Conservation (phyloP, 2,329 filamentous ascomycete genomes). For the Mycosphaerelloides madeirae region DNA sequence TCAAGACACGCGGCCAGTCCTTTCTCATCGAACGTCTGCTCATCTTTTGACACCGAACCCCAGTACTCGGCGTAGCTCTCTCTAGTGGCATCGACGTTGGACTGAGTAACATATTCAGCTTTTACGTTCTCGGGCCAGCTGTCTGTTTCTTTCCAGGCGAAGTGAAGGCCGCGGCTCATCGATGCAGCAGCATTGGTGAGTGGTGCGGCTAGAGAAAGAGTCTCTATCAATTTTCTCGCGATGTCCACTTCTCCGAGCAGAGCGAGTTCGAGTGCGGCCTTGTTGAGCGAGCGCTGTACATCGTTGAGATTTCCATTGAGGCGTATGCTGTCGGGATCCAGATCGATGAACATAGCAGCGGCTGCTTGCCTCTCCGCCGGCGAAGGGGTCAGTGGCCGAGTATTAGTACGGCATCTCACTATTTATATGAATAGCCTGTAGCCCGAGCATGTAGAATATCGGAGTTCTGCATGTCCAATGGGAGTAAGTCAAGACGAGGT, state of each 20-base stretch:
- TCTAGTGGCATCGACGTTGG: neutral
- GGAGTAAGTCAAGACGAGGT: too few relatives aligned
- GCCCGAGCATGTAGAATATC: too few relatives aligned
- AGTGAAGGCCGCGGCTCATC: neutral
- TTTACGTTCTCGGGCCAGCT: neutral
- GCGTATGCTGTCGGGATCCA: neutral
- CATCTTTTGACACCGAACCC: neutral
- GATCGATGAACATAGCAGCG: neutral
- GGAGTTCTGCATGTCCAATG: too few relatives aligned
- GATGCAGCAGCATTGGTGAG: neutral
- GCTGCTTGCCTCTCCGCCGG: too few relatives aligned
- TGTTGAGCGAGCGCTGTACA: neutral
- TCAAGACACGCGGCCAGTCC: conserved; percentile 1
- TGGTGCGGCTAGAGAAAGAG: neutral
- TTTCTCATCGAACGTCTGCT: neutral
- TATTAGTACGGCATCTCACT: too few relatives aligned
- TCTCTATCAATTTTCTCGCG: neutral
- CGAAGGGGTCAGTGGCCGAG: too few relatives aligned
- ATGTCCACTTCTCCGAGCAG: neutral
- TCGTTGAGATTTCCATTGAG: neutral
- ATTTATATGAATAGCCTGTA: too few relatives aligned
- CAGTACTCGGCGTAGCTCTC: neutral
- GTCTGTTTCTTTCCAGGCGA: conserved; percentile 1
- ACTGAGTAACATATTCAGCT: neutral
- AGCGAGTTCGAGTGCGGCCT: neutral